Evolutionary conservation across 2,329 filamentous ascomycete genomes (phyloP).

Genomic region (Graphiopsis chlorocephala): DNA sequence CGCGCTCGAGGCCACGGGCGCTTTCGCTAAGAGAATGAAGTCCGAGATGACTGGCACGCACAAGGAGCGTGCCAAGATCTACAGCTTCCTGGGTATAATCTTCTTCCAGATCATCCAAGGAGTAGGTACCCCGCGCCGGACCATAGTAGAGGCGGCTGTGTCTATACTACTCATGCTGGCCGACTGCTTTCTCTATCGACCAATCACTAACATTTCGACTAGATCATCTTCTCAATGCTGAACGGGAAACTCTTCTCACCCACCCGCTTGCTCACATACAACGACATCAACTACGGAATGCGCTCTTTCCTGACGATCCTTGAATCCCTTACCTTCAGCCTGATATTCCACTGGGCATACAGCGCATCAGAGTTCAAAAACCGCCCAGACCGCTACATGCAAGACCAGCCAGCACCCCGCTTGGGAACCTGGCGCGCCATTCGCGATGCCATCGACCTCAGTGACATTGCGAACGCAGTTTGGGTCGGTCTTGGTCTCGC

Average conservation of each 20-base stretch:
- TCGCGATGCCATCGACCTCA: conserved; percentile 20
- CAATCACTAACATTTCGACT: neutral
- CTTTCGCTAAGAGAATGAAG: conserved; percentile 18
- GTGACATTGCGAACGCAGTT: conserved; percentile 20
- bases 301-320: conserved; percentile 21
- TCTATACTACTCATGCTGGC: neutral
- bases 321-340: conserved; percentile 20
- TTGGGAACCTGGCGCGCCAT: conserved; percentile 17
- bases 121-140: neutral
- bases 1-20: conserved; percentile 18
- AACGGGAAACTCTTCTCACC: conserved; percentile 24
- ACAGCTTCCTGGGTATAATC: conserved; percentile 20
- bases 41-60: conserved; percentile 17
- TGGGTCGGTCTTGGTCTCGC: conserved; percentile 17
- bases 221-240: conserved; percentile 22
- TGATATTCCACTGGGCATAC: conserved; percentile 23
- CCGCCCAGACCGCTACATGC: conserved; percentile 17
- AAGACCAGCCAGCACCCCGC: conserved; percentile 13
- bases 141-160: neutral
- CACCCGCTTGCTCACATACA: conserved; percentile 18
- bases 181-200: neutral
- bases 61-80: conserved; percentile 19
- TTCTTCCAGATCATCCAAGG: conserved; percentile 23
- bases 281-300: conserved; percentile 25
- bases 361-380: conserved; percentile 18